Base-by-base conservation (phyloP, 305 asterid species). In the Stenogyne calaminthoides region DNA sequence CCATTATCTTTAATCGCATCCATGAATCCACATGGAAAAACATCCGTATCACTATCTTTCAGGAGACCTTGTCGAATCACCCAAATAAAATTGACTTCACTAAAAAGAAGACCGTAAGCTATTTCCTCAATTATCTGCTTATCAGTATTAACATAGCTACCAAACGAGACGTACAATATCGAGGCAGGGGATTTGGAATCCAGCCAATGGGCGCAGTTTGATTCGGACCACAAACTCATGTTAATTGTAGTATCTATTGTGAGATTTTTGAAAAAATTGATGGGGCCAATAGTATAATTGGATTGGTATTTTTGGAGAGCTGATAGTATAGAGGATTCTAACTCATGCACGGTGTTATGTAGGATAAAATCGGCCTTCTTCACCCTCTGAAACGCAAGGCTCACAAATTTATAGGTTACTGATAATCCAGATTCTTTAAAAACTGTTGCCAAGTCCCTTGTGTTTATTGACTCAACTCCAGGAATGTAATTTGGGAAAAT, bases 401-500 rank as follows among this genome's bases (percentile, higher is more conserved):
- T 70, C 4, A 78, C 52, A 10, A 67, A 11, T 36, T 69, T 47
- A 47, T 68, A 78, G 7, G 73, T 27, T 10, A 47, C n/a, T 37
- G 68, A n/a, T 63, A 36, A 19, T 56, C 65, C 86, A 2, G 63
- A 10, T 25, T 80, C 77, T 65, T 68, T 86, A 1, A 88, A 78
- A 65, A 59, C 65, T 0, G 88, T 67, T 80, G 70, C 70, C 46
- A 88, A 56, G 58, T 88, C 88, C 10, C 62, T 76, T 14, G 85
- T 76, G 52, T 65, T 74, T 34, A 88, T 76, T 0, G 82, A 78
- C 11, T 75, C 36, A 4, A 88, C 82, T 44, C 91, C 91, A 22
- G 93, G 90, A 16, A 88, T 61, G 66, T 86, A 88, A 6, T 82
- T 73, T 68, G n/a, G n/a, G n/a, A n/a, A n/a, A n/a, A n/a, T n/a